phyloP scores from a whole-genome alignment of 2,329 filamentous ascomycete species.

The Colletotrichum theobromicola region DNA sequence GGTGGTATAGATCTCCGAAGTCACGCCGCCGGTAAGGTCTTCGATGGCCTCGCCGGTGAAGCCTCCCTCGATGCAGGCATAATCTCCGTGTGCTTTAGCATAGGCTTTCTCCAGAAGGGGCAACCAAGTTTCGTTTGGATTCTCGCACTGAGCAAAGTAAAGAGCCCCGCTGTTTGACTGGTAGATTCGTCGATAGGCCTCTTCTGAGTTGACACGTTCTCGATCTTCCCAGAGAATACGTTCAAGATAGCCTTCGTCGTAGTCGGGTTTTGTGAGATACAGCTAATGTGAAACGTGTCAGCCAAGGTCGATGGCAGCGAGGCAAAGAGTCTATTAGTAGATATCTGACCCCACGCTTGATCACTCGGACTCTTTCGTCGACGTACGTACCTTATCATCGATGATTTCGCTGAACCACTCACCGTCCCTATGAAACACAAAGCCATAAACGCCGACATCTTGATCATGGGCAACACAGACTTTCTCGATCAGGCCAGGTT shows the following conservation, averaged over 20 bases:
- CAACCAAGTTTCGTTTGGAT: slow-evolving; percentile 81
- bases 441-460: slow-evolving; percentile 81
- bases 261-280: slow-evolving; percentile 62
- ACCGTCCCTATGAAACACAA: slow-evolving; percentile 82
- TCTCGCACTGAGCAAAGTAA: slow-evolving; percentile 77
- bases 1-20: slow-evolving; percentile 67
- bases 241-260: slow-evolving; percentile 61
- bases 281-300: slow-evolving; percentile 33
- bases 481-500: slow-evolving; percentile 71
- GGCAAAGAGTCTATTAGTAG: not conserved
- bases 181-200: slow-evolving; percentile 71
- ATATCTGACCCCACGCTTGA: not conserved
- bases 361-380: not conserved
- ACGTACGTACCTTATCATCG: slow-evolving; percentile 52
- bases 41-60: slow-evolving; percentile 67
- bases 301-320: not conserved
- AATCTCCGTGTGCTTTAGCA: slow-evolving; percentile 83
- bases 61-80: slow-evolving; percentile 75
- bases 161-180: slow-evolving; percentile 77
- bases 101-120: slow-evolving; percentile 82
- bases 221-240: slow-evolving; percentile 48
- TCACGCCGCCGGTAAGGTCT: slow-evolving; percentile 69
- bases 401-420: slow-evolving; percentile 71
- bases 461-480: slow-evolving; percentile 77
- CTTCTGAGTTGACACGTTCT: slow-evolving; percentile 57